Base-by-base conservation (phyloP, 345 rosid species). In the Eucalyptus tenuipes region DNA sequence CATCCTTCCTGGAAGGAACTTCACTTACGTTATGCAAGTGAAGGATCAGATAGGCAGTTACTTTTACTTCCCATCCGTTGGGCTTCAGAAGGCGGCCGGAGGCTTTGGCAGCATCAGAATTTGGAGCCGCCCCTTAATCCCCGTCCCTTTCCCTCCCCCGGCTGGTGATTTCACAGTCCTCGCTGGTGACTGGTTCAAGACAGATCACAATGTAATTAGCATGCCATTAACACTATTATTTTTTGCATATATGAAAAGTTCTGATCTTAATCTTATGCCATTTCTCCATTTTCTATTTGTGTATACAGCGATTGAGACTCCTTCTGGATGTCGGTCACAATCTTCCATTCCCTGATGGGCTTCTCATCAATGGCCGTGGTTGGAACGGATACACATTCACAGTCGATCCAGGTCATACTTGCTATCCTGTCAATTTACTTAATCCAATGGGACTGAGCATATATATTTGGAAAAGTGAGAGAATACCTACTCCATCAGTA, bases 31-130 rank as follows among this genome's bases (percentile, higher is more conserved):
- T 27, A 92, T 97, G 82, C 99, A 97, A 91, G 95, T 94, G 18
- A 97, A 98, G 91, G 99, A 97, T 81, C 99, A 97, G 88, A 97
- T 97, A 7, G 99, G 99, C 52, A 97, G 96, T 89, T 95, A 92
- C 92, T 97, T 91, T 91, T 97, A 97, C 90, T 96, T 95, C 92
- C 99, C 99, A 24, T 97, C 99, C 44, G 93, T 96, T 81, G 93
- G 90, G 68, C 94, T 97, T 92, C 99, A 98, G 89, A 97, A 96
- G 92, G 99, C 99, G 25, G 99, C 99, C 9, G 99, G 99, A 55
- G 99, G 93, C 10, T 97, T 92, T 45, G 99, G 99, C 53, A 93
- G 95, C 68, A 95, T 98, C 86, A 93, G 98, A 82, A 93, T 98
- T 37, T 95, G 96, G 91, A 98, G 98, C 90, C 98, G 97, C 13